Base-by-base conservation (phyloP, 202 grass and related monocot species). In the Sporobolus alterniflorus region DNA sequence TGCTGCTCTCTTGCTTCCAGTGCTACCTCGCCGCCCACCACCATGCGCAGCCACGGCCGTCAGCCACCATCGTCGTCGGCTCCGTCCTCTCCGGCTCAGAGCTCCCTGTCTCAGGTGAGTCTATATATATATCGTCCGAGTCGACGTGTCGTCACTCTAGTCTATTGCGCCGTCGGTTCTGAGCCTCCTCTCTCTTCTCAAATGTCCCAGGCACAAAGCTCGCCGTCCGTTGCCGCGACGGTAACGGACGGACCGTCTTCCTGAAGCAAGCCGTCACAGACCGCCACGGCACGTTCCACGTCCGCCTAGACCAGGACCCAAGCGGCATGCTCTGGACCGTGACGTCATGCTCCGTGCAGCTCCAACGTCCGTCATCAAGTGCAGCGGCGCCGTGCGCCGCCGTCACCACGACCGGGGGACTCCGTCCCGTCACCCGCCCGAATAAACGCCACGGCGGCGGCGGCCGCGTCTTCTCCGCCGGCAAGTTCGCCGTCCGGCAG, bases 261-360 rank as follows among this genome's bases (percentile, higher is more conserved):
- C 66, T 1, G 18, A 47, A 64, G 54, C 31, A 51, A 17, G 54
- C 33, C 6, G 7, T 72, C 8, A 85, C 74, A n/a, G 66, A 78
- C 83, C 11, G 55, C 12, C 8, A 5, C 22, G 83, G 74, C 65
- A 29, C 3, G 7, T 85, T 85, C 74, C 74, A 21, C 32, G 10
- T 85, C 74, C 74, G 2, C 17, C 83, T 85, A 1, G 10, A 43
- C 2, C 74, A 20, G 5, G 66, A 44, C 46, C 2, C 64, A 2
- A 71, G n/a, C 50, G 16, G n/a, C 41, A 51, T n/a, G 24, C 82
- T 84, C 63, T 9, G 5, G 1, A 42, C 66, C 11, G 56, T 78
- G 42, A 71, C 83, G 11, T 78, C 83, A 2, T 85, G 83, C 43
- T 85, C 83, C 15, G 73, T 78, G 43, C 55, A 52, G 11, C 55